Evolutionary conservation across 805 yeast genomes (phyloP).

Genomic region (Lipomyces yamadae): DNA sequence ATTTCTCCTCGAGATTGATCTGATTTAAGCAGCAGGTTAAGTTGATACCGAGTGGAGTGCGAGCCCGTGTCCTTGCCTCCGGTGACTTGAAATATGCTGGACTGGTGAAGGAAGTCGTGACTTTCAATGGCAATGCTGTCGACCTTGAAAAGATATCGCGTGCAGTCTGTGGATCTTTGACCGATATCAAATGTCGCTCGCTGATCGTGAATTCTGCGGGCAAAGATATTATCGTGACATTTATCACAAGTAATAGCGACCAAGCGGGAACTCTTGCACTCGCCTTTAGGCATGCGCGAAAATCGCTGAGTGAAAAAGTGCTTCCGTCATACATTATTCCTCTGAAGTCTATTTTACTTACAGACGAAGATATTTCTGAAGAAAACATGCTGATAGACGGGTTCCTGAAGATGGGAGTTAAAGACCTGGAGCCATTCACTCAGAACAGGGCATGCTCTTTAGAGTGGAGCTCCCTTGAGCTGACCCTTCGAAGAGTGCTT

Average conservation of each 20-base stretch:
- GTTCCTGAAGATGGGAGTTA: neutral
- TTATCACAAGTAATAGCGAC: neutral
- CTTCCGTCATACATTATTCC: slow-evolving; percentile 25
- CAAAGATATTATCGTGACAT: slow-evolving; percentile 10
- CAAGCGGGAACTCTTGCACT: neutral
- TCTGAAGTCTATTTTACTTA: slow-evolving; percentile 7
- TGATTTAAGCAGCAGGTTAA: neutral
- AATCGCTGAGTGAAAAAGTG: neutral
- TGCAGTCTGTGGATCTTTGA: slow-evolving; percentile 1
- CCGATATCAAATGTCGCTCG: slow-evolving; percentile 5
- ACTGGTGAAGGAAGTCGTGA: slow-evolving; percentile 37
- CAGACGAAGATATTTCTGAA: slow-evolving; percentile 15
- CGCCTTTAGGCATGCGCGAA: slow-evolving; percentile 1
- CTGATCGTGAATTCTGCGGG: neutral
- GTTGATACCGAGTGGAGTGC: slow-evolving; percentile 37
- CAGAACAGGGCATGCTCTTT: neutral
- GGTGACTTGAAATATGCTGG: slow-evolving; percentile 37
- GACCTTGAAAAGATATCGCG: slow-evolving; percentile 36
- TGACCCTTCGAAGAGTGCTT: slow-evolving; percentile 14
- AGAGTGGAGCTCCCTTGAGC: slow-evolving; percentile 21
- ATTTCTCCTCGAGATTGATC: neutral
- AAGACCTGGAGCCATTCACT: neutral
- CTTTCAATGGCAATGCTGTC: slow-evolving; percentile 36
- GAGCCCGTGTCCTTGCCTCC: slow-evolving; percentile 30
- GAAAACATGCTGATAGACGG: neutral